Conservation (phyloP, 495 filamentous ascomycete genomes). For the Talaromyces nanjingensis region DNA sequence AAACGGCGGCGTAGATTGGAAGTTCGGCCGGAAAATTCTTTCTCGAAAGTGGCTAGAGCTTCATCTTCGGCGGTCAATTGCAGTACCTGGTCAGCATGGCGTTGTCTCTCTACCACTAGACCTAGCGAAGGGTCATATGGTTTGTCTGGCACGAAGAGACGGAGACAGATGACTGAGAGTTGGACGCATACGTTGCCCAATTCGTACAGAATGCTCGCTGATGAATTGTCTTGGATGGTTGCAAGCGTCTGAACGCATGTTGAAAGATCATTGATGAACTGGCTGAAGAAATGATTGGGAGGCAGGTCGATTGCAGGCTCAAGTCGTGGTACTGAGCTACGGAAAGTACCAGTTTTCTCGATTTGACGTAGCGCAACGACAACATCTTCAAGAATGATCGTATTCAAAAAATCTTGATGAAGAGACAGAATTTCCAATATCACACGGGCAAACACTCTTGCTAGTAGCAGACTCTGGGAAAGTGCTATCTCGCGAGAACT, state of each 20-base stretch:
- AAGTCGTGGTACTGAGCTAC: constrained; percentile 11
- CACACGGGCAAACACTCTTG: constrained; percentile 39
- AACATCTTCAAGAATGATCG: constrained; percentile 22
- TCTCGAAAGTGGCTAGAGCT: constrained; percentile 58
- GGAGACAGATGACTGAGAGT: constrained; percentile 44
- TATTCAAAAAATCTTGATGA: constrained; percentile 33
- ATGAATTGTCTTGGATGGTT: constrained; percentile 5
- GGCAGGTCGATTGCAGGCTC: constrained; percentile 19
- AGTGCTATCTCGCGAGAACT: constrained; percentile 40
- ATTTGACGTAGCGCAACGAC: constrained; percentile 19
- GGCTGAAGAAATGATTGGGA: constrained; percentile 28
- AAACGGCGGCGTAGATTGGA: constrained; percentile 55
- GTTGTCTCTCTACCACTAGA: constrained; percentile 61
- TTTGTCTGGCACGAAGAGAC: constrained; percentile 78
- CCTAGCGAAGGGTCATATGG: constrained; percentile 79
- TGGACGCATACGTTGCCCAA: constrained; percentile 30
- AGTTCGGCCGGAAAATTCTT: constrained; percentile 57
- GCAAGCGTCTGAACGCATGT: constrained; percentile 24
- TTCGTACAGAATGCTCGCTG: constrained; percentile 15
- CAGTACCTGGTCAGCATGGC: constrained; percentile 49
- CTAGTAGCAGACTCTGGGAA: constrained; percentile 40
- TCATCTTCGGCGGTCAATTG: constrained; percentile 50
- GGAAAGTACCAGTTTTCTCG: constrained; percentile 18
- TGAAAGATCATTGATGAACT: constrained; percentile 27
- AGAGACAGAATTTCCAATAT: constrained; percentile 40